Percentiles rank a stretch among this genome's conserved stretches.
Evolutionary conservation across 2,329 filamentous ascomycete genomes (phyloP).

Genomic region (Colletotrichum cuscutae): DNA sequence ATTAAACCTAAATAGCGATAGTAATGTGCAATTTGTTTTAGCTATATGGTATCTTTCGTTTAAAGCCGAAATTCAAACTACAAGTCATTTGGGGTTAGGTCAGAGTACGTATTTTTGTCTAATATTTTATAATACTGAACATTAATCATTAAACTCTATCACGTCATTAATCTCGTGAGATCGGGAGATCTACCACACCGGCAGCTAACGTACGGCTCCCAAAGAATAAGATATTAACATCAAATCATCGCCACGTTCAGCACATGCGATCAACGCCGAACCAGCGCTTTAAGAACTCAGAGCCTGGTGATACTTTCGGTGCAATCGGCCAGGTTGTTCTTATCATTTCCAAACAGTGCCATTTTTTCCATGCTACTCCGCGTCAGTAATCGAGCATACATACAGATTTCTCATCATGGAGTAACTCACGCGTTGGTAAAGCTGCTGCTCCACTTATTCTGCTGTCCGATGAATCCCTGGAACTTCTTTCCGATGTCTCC

Average conservation of each 20-base stretch:
- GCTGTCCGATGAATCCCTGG: conserved; percentile 51
- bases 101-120: no score
- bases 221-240: background rate
- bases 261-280: background rate
- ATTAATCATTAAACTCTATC: background rate
- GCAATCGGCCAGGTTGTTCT: conserved; percentile 65
- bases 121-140: background rate
- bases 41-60: no score
- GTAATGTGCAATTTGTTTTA: no score
- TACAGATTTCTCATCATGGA: conserved; percentile 54
- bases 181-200: background rate
- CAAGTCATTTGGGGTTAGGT: no score
- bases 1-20: no score
- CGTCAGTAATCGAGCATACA: conserved; percentile 49
- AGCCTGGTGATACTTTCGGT: conserved; percentile 41
- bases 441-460: conserved; percentile 40
- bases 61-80: no score
- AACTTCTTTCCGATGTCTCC: conserved; percentile 47
- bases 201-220: background rate
- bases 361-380: conserved; percentile 46
- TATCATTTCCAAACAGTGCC: conserved; percentile 65
- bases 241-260: background rate
- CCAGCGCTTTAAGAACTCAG: background rate
- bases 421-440: conserved; percentile 40
- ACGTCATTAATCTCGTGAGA: background rate